Evolutionary conservation across 2,329 filamentous ascomycete species (phyloP).

Genomic region (Pseudonectria foliicola): DNA sequence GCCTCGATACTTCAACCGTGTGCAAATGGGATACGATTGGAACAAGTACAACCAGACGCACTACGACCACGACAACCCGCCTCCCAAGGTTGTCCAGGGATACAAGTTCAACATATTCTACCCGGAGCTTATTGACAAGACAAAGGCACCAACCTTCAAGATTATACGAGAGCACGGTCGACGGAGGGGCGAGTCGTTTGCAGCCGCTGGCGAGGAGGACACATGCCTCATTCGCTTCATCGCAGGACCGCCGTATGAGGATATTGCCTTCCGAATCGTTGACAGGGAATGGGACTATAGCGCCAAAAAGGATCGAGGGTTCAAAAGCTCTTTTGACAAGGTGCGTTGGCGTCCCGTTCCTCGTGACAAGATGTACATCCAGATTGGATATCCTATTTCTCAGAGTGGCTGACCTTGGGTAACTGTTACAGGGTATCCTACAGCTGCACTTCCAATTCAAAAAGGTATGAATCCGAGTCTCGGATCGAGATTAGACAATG

Average conservation of each 20-base stretch:
- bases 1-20: slow-evolving; percentile 93
- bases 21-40: slow-evolving; percentile 99
- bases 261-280: slow-evolving; percentile 93
- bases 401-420: slow-evolving; percentile 12
- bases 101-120: slow-evolving; percentile 99
- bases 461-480: slow-evolving; percentile 54
- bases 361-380: slow-evolving; percentile 6
- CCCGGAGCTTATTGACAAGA: slow-evolving; percentile 90
- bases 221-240: slow-evolving; percentile 96
- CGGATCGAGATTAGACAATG: slow-evolving; percentile 2
- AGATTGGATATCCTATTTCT: too few relatives aligned
- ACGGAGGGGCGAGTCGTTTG: slow-evolving; percentile 83
- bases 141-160: slow-evolving; percentile 89
- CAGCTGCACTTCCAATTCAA: slow-evolving; percentile 99
- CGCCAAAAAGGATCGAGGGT: slow-evolving; percentile 87
- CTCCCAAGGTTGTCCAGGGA: slow-evolving; percentile 94
- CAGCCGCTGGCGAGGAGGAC: slow-evolving; percentile 89
- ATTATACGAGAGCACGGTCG: slow-evolving; percentile 91
- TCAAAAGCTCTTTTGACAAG: slow-evolving; percentile 96
- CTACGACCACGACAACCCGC: slow-evolving; percentile 97
- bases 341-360: slow-evolving; percentile 42
- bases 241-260: slow-evolving; percentile 90
- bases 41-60: slow-evolving; percentile 99
- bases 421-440: slow-evolving; percentile 65
- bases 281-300: slow-evolving; percentile 99